Conservation (phyloP, 306 rosid genomes). For the Fagus sylvatica region DNA sequence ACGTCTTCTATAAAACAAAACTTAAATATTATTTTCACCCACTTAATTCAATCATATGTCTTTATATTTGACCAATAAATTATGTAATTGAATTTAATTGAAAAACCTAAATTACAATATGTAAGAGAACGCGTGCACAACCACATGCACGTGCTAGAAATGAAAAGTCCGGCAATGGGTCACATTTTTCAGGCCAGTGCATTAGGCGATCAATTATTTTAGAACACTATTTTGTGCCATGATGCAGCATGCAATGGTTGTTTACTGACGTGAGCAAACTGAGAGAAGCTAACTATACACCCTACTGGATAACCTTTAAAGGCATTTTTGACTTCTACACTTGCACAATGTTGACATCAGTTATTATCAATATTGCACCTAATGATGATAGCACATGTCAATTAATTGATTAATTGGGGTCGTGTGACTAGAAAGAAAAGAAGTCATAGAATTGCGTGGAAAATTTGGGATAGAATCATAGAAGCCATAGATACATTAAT, state of each 20-base stretch:
- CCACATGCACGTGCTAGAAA: no score
- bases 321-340: background rate
- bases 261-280: background rate
- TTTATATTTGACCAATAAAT: no score
- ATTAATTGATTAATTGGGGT: background rate
- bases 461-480: background rate
- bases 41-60: no score
- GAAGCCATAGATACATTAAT: background rate
- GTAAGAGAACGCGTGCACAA: no score
- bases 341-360: background rate
- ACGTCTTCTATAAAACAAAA: no score
- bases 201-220: no score
- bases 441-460: background rate
- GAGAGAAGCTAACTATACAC: no score
- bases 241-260: background rate
- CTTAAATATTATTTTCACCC: no score
- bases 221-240: background rate
- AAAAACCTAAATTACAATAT: no score
- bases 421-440: background rate
- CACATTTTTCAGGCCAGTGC: no score
- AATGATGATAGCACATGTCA: background rate
- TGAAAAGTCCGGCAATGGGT: no score
- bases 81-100: no score
- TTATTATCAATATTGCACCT: background rate
- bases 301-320: background rate